phyloP scores from a whole-genome alignment of 2,329 filamentous ascomycete species.

The Podosphaera fusca region DNA sequence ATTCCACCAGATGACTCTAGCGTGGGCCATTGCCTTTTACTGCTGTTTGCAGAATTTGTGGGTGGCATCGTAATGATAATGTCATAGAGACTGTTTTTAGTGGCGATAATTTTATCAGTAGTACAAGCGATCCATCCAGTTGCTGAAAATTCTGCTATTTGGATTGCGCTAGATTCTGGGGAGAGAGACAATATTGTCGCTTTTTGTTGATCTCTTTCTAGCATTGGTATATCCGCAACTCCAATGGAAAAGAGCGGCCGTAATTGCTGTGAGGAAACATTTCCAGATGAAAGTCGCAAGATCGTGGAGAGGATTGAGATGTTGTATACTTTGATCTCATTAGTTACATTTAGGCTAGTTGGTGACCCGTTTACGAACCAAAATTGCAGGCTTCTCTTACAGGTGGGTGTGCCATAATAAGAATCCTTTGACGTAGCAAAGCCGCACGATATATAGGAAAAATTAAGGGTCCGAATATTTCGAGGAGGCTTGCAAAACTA shows the following conservation, averaged over 20 bases:
- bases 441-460: conserved; percentile 82
- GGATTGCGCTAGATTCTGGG: conserved; percentile 15
- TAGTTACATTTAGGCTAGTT: not conserved
- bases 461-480: conserved; percentile 71
- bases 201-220: conserved; percentile 37
- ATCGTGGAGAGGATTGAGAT: conserved; percentile 84
- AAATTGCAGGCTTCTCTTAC: conserved; percentile 74
- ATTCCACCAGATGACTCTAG: conserved; percentile 43
- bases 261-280: conserved; percentile 39
- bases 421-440: conserved; percentile 62
- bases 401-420: conserved; percentile 69
- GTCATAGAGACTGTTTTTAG: conserved; percentile 75
- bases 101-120: conserved; percentile 75
- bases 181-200: conserved; percentile 18
- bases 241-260: conserved; percentile 81
- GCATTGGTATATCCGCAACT: conserved; percentile 70
- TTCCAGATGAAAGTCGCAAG: conserved; percentile 40
- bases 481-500: conserved; percentile 53
- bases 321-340: conserved; percentile 49
- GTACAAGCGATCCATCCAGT: conserved; percentile 83
- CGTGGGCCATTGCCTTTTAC: conserved; percentile 48
- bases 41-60: conserved; percentile 30
- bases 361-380: conserved; percentile 28
- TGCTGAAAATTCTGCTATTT: conserved; percentile 24
- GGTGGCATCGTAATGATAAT: conserved; percentile 65